phyloP scores from a whole-genome alignment of 176 grass and related monocot genomes.

The Musa itinerans region DNA sequence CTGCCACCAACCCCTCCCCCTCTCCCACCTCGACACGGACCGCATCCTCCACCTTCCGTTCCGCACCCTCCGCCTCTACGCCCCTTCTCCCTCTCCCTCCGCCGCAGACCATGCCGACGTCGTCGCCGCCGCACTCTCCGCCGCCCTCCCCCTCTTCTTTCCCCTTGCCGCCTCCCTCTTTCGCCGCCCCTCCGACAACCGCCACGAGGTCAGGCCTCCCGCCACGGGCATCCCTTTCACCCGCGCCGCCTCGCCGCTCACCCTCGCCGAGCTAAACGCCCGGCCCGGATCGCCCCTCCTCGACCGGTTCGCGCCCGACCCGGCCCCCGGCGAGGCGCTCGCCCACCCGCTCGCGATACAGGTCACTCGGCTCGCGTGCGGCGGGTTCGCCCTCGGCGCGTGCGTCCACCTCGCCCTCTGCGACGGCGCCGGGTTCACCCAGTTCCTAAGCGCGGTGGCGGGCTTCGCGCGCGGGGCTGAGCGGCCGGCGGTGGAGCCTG shows the following conservation, averaged over 20 bases:
- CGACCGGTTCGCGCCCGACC: constrained; percentile 32
- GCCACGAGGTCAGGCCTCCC: constrained; percentile 7
- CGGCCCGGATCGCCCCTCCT: constrained; percentile 31
- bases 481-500: constrained; percentile 1
- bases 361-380: constrained; percentile 47
- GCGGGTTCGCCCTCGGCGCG: constrained; percentile 59
- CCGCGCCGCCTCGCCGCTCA: background rate
- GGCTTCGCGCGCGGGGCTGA: constrained; percentile 24
- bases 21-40: constrained; percentile 54
- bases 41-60: constrained; percentile 59
- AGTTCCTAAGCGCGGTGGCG: constrained; percentile 42
- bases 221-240: constrained; percentile 8
- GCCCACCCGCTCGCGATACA: constrained; percentile 36
- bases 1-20: background rate
- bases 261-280: constrained; percentile 34
- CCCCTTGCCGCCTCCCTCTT: constrained; percentile 31
- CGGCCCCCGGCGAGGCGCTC: background rate
- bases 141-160: constrained; percentile 32
- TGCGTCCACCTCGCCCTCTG: constrained; percentile 57
- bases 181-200: constrained; percentile 14
- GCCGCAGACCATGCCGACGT: constrained; percentile 21
- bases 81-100: constrained; percentile 13
- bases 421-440: constrained; percentile 59
- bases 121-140: constrained; percentile 30
- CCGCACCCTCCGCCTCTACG: constrained; percentile 53